Conservation (phyloP, 306 rosid genomes). For the Lotus japonicus region DNA sequence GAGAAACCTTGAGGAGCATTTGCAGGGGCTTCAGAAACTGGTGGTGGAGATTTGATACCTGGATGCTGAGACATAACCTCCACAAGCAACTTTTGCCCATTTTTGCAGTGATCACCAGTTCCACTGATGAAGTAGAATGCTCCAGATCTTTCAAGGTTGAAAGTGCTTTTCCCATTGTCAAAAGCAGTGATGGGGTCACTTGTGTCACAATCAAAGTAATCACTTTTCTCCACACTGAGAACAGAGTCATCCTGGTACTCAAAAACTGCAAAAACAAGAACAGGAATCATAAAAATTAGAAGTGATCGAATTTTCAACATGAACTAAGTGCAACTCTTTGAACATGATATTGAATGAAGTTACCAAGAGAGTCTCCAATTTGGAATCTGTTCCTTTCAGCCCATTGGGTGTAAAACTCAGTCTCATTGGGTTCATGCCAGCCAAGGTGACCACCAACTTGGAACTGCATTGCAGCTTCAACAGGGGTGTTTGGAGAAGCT, state of each 20-base stretch:
- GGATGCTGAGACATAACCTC: slow-evolving; percentile 55
- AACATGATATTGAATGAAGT: background rate
- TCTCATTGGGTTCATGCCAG: slow-evolving; percentile 47
- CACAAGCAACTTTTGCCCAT: slow-evolving; percentile 61
- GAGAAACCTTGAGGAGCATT: slow-evolving; percentile 21
- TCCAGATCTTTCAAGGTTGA: slow-evolving; percentile 62
- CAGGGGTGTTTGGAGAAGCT: slow-evolving; percentile 11
- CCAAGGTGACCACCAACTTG: slow-evolving; percentile 65
- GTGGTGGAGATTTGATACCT: slow-evolving; percentile 27
- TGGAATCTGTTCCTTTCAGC: slow-evolving; percentile 61
- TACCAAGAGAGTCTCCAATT: slow-evolving; percentile 74
- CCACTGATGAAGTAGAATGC: slow-evolving; percentile 78
- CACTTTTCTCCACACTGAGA: slow-evolving; percentile 58
- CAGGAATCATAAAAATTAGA: background rate
- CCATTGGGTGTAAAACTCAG: slow-evolving; percentile 51
- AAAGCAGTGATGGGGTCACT: slow-evolving; percentile 51
- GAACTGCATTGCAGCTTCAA: slow-evolving; percentile 41
- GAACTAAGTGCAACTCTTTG: too few species aligned
- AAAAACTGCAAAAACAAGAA: slow-evolving; percentile 41
- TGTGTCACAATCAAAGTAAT: slow-evolving; percentile 59
- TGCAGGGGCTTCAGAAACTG: slow-evolving; percentile 20
- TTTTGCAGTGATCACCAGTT: slow-evolving; percentile 47
- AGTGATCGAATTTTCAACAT: too few species aligned
- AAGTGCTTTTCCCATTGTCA: slow-evolving; percentile 53
- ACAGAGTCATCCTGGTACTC: slow-evolving; percentile 79